phyloP scores from a whole-genome alignment of 179 eudicot genomes.

The Patellifolia procumbens region DNA sequence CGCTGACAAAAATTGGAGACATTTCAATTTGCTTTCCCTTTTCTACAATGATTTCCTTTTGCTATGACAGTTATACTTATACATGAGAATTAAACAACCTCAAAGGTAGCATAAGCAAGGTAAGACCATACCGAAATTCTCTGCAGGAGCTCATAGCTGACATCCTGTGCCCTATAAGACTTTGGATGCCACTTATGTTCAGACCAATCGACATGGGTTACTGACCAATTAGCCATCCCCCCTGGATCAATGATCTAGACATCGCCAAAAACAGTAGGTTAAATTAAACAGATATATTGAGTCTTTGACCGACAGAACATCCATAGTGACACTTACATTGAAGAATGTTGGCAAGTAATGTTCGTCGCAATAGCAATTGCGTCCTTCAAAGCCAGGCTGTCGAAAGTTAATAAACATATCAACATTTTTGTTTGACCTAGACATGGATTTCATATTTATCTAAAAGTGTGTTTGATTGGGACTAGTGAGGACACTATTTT shows the following conservation, averaged over 20 bases:
- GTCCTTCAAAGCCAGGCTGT: slow-evolving; percentile 92
- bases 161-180: slow-evolving; percentile 66
- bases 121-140: slow-evolving; percentile 64
- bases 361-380: slow-evolving; percentile 93
- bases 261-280: slow-evolving; percentile 11
- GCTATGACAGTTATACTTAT: neutral
- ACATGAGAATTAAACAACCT: neutral
- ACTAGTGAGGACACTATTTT: no score
- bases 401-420: slow-evolving; percentile 18
- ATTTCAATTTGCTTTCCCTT: neutral
- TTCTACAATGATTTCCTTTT: neutral
- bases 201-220: slow-evolving; percentile 98
- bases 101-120: slow-evolving; percentile 11
- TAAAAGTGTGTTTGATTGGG: no score
- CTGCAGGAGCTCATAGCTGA: slow-evolving; percentile 61
- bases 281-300: neutral
- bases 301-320: neutral
- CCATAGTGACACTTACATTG: slow-evolving; percentile 40
- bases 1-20: neutral
- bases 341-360: slow-evolving; percentile 90
- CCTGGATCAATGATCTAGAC: slow-evolving; percentile 83
- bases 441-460: neutral
- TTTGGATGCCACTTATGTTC: slow-evolving; percentile 99
- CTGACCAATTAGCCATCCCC: slow-evolving; percentile 95
- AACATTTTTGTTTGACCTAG: slow-evolving; percentile 15